Evolutionary conservation across 768 basidiomycete species (phyloP), one percentile per base, ranked within the genome.

Genomic region (Trametes cubensis): DNA sequence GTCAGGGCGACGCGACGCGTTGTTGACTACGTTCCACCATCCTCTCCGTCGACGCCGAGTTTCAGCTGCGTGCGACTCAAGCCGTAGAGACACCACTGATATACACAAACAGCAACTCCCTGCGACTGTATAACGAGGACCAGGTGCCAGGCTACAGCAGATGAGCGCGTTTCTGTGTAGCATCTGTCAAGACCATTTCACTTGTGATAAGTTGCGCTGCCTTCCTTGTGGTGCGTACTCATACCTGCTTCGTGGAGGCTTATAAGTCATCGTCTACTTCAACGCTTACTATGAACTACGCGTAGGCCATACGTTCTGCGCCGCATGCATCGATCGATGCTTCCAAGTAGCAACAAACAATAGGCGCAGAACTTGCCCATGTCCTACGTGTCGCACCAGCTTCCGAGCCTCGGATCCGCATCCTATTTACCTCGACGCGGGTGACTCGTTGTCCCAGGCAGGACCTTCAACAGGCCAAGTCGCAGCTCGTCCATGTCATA

Each of bases 161-260:
- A 58, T 58, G 56, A 34, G 39, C 7, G 34, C 39, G 8, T 55
- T 49, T 40, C 38, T 61, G 39, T 61, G 60, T 30, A 50, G 38
- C 26, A 61, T 61, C 40, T 61, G 60, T 40, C 60, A 61, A 21
- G 60, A 61, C 40, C 20, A 49, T 5, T 21, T 55, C n/a, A n/a
- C 52, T 2, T 20, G 50, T 20, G 38, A 48, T 13, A 25, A 44
- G 2, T 41, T 61, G 26, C 53, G 60, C 14, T 40, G 39, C 18
- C 53, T 61, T 15, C 60, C 60, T 42, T 61, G 60, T 18, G 60
- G 60, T 61, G n/a, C 21, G 54, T n/a, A 1, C 3, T 8, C 17
- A 17, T 4, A 11, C 14, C 39, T 45, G 4, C 26, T 17, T 20
- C 1, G 2, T 11, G 5, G 15, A 34, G 26, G 38, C 1, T 17